Evolutionary conservation across 176 grass and related monocot genomes (phyloP), one percentile per base, ranked within the genome.

Genomic region (Aegilops sharonensis): DNA sequence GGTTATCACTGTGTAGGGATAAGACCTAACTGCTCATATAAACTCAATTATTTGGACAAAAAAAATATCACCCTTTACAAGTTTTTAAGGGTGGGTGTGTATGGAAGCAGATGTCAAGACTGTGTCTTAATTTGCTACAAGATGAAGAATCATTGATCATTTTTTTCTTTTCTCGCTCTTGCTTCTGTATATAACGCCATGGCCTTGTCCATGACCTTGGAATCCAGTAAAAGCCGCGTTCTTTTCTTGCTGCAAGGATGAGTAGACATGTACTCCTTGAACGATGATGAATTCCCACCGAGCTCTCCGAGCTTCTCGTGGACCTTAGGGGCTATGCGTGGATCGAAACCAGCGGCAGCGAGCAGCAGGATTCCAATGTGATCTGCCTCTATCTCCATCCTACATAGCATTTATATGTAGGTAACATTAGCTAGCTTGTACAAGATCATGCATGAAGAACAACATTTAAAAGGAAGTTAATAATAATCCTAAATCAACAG

Each of bases 331-430:
- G 95, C 95, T 29, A 95, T 60, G n/a, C 85, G 92, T 5, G 95
- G 92, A 86, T 97, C 95, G 11, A 91, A 97, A 63, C 95, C 95
- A 90, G 95, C 89, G 64, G 92, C 45, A 32, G 87, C 92, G 2
- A 97, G 91, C 29, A 97, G 59, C 91, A 97, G 83, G 59, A 97
- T 85, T 68, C 95, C 95, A 77, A 97, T 97, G 34, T 97, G 85
- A 88, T 97, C 95, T 8, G 95, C 92, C 83, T 97, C 95, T 77
- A 95, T 93, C 81, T 97, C 95, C 89, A 91, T 97, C 93, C 95
- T 97, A 61, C 68, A 71, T 15, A 15, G 47, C 37, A 39, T 9
- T 39, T 13, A 15, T 50, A 50, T 50, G 14, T 50, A 50, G 13
- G 47, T 13, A 50, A 48, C 47, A 48, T 37, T 37, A 37, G 36